phyloP scores from a whole-genome alignment of 768 basidiomycete genomes.

The Crepidotus variabilis region DNA sequence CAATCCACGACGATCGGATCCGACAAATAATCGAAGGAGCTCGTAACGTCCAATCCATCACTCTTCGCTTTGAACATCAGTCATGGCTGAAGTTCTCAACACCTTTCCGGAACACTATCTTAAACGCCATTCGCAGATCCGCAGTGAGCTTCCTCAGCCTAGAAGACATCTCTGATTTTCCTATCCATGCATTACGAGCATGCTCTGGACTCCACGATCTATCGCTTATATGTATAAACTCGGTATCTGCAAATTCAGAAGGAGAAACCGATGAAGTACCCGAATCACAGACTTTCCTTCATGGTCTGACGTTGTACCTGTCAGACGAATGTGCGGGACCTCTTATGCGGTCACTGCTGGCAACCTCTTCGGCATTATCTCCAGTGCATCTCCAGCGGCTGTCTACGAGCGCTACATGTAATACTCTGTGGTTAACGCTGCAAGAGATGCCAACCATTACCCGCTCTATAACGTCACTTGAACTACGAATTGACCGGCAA shows the following conservation, averaged over 20 bases:
- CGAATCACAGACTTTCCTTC: not conserved
- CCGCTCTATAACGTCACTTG: conserved; percentile 6
- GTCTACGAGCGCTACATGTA: conserved; percentile 7
- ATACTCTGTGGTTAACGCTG: conserved; percentile 6
- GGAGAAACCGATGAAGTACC: not conserved
- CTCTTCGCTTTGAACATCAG: conserved; percentile 14
- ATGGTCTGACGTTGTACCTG: conserved; percentile 9
- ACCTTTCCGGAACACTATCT: conserved; percentile 2
- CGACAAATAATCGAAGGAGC: conserved; percentile 4
- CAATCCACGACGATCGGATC: conserved; percentile 9
- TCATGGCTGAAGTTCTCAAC: conserved; percentile 9
- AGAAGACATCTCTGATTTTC: conserved; percentile 11
- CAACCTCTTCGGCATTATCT: conserved; percentile 1
- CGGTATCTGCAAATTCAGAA: not conserved
- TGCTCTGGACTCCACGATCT: conserved; percentile 8
- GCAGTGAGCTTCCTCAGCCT: conserved; percentile 9
- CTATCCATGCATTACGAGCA: not conserved
- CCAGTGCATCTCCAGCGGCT: conserved; percentile 4
- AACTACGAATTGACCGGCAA: conserved; percentile 7
- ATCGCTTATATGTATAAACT: conserved; percentile 6
- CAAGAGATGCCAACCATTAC: conserved; percentile 2
- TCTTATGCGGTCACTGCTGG: not conserved
- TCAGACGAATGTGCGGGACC: conserved; percentile 10
- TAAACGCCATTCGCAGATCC: conserved; percentile 3
- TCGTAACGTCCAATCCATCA: conserved; percentile 5